These are phyloP conservation scores for Agrocybe praecox DNA, from an alignment of 768 basidiomycete genomes.

Conservation along the genomic window DNA sequence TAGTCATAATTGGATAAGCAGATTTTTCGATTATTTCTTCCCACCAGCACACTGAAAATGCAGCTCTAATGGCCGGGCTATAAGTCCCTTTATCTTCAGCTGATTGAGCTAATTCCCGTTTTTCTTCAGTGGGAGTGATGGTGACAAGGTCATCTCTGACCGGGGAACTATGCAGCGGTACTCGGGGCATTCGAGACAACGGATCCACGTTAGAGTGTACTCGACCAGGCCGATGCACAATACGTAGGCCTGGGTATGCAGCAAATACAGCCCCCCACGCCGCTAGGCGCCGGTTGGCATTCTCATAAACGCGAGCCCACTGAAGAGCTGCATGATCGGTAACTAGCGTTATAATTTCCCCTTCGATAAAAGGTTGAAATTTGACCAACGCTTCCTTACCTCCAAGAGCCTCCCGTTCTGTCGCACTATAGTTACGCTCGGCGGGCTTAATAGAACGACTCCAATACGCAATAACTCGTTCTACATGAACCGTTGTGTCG, in stretches of 20 bases:
- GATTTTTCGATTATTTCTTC: too few relatives aligned
- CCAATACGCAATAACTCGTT: conserved; percentile 19
- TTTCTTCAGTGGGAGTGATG: too few relatives aligned
- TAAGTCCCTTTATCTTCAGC: too few relatives aligned
- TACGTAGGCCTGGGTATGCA: conserved; percentile 35
- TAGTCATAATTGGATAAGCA: too few relatives aligned
- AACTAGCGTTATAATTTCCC: conserved; percentile 27
- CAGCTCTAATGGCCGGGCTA: too few relatives aligned
- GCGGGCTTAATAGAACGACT: conserved; percentile 28
- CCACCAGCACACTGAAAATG: too few relatives aligned
- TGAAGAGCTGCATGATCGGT: conserved; percentile 35
- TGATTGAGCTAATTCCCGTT: too few relatives aligned
- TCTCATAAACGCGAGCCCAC: conserved; percentile 39
- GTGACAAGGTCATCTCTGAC: not conserved
- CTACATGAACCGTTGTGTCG: conserved; percentile 30
- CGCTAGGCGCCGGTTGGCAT: conserved; percentile 34
- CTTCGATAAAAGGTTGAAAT: conserved; percentile 38
- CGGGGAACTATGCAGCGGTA: conserved; percentile 17
- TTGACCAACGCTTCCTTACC: conserved; percentile 38
- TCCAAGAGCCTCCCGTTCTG: conserved; percentile 40
- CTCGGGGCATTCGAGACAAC: conserved; percentile 20
- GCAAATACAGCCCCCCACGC: conserved; percentile 38
- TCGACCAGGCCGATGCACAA: conserved; percentile 38
- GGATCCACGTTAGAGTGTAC: conserved; percentile 44
- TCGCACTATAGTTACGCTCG: conserved; percentile 37